Conservation (phyloP, 306 rosid genomes). For the Begonia fuchsioides region DNA sequence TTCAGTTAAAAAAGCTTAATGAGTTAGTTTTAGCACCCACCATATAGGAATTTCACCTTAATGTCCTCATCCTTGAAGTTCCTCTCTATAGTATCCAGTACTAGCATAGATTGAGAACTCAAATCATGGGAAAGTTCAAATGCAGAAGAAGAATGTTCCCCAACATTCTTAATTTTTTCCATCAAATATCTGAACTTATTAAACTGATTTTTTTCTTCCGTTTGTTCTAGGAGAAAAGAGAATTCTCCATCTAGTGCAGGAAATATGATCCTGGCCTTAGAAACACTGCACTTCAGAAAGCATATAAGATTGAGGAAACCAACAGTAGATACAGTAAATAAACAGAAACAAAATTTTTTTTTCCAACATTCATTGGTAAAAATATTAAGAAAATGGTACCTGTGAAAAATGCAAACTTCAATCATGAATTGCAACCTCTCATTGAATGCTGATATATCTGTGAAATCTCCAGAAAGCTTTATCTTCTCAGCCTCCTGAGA, state of each 20-base stretch:
- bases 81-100: slow-evolving; percentile 75
- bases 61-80: slow-evolving; percentile 85
- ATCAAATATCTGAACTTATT: slow-evolving; percentile 79
- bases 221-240: slow-evolving; percentile 77
- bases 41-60: slow-evolving; percentile 45
- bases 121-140: slow-evolving; percentile 73
- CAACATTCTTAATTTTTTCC: slow-evolving; percentile 78
- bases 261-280: slow-evolving; percentile 95
- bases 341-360: too few relatives aligned
- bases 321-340: too few relatives aligned
- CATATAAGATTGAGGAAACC: slow-evolving; percentile 6
- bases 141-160: slow-evolving; percentile 63
- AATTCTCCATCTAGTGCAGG: slow-evolving; percentile 90
- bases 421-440: slow-evolving; percentile 88
- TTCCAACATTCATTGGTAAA: too few relatives aligned
- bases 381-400: slow-evolving; percentile 26
- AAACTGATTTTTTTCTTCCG: slow-evolving; percentile 89
- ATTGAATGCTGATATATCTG: slow-evolving; percentile 68
- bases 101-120: slow-evolving; percentile 87
- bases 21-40: slow-evolving; percentile 2
- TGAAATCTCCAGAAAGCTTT: slow-evolving; percentile 55
- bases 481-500: slow-evolving; percentile 36
- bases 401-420: slow-evolving; percentile 96
- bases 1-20: too few relatives aligned
- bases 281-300: slow-evolving; percentile 55